phyloP scores from a whole-genome alignment of 2,329 filamentous ascomycete genomes.

The Colletotrichum phormii region DNA sequence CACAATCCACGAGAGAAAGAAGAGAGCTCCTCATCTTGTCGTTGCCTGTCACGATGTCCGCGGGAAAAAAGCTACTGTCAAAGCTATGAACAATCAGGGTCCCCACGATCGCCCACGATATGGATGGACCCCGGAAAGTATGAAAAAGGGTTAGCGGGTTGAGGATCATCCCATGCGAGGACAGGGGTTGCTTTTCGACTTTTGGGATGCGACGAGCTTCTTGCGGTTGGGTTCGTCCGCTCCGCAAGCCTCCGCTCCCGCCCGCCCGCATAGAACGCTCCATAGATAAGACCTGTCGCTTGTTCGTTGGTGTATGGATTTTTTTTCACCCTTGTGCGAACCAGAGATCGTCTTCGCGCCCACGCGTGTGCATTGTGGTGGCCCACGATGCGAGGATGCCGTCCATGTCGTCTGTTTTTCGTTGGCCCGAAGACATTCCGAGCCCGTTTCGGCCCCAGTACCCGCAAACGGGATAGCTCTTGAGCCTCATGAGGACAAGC shows the following conservation, averaged over 20 bases:
- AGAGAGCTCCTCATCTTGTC: too few relatives aligned
- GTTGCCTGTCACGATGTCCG: too few relatives aligned
- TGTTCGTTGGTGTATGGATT: not conserved
- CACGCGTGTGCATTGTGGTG: not conserved
- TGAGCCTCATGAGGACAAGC: conserved; percentile 8
- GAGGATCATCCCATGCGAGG: conserved; percentile 18
- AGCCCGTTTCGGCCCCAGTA: conserved; percentile 3
- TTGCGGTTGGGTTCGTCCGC: conserved; percentile 30
- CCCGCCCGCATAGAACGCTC: conserved; percentile 4
- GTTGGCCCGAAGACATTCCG: conserved; percentile 12
- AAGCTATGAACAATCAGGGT: conserved; percentile 22
- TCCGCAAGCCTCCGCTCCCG: conserved; percentile 13
- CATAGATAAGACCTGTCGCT: conserved; percentile 25
- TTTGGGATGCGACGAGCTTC: not conserved
- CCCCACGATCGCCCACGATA: conserved; percentile 26
- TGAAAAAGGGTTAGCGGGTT: conserved; percentile 22
- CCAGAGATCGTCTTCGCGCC: conserved; percentile 16
- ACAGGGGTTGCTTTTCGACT: not conserved
- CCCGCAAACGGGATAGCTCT: conserved; percentile 13
- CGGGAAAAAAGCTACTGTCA: not conserved
- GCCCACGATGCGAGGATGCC: not conserved
- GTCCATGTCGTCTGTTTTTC: not conserved
- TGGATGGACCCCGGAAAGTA: conserved; percentile 21
- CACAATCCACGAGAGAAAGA: not conserved
- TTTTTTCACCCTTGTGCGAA: not conserved